Base-by-base conservation (phyloP, 495 filamentous ascomycete genomes). In the Penicillium psychrofluorescens region DNA sequence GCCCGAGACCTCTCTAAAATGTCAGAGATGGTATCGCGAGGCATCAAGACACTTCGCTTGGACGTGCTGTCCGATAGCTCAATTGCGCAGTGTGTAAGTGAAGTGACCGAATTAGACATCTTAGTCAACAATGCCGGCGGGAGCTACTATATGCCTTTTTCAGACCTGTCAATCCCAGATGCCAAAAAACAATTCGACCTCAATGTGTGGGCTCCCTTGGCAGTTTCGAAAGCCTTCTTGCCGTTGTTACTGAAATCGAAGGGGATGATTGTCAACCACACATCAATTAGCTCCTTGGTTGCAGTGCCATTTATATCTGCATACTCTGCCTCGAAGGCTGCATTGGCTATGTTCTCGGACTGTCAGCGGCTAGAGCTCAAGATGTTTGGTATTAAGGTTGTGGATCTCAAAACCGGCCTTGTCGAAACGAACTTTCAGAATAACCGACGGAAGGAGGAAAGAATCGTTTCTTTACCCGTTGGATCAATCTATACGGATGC, bases 251-350 rank as follows among this genome's bases (percentile, higher is more conserved):
- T 71, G 28, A 43, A 61, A 34, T 50, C 71, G 10, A 57, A 57
- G 32, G 63, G 57, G 0, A 44, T 44, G 10, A 28, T 67, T n/a
- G 44, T 56, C 4, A 63, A 63, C 44, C 50, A 56, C 28, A 62
- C 58, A 38, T 58, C 54, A 2, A 40, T 62, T 1, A 43, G 45
- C 7, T 86, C 85, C 61, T 90, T 94, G 27, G 86, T 87, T 49
- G 1, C 29, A 6, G 29, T 13, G 2, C 43, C 43, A 2, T 45
- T 45, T n/a, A 8, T 11, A 14, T 12, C n/a, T 11, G 43, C 16
- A 10, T 45, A 45, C 29, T 39, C 39, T 15, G 30, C 43, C 13
- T 45, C 43, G 1, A 45, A 45, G 36, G 43, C 43, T 7, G 43
- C 43, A 3, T 9, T 28, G 5, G 43, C 43, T n/a, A 28, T 15